Conservation (phyloP, 345 rosid species). For the Linum lewisii region DNA sequence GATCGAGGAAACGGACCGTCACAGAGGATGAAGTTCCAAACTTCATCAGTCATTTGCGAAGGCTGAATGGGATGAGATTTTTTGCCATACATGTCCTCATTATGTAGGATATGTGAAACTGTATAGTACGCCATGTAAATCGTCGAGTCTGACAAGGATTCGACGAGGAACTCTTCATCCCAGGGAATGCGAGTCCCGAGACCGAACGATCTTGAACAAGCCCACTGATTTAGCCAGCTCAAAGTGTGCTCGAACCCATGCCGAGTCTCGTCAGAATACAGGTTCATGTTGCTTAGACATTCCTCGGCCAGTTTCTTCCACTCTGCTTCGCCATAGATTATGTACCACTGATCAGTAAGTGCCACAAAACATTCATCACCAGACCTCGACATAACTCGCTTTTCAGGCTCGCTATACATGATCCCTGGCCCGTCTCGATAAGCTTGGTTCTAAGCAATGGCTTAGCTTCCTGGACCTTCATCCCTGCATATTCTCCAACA, state of each 20-base stretch:
- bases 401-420: constrained; percentile 93
- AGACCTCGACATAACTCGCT: constrained; percentile 83
- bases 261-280: constrained; percentile 71
- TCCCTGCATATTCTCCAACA: constrained; percentile 66
- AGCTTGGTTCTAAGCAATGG: constrained; percentile 61
- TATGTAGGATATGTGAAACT: constrained; percentile 70
- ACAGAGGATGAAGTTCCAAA: constrained; percentile 83
- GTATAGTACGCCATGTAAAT: constrained; percentile 93
- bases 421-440: constrained; percentile 65
- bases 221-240: constrained; percentile 97
- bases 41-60: constrained; percentile 76
- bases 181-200: constrained; percentile 96
- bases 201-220: constrained; percentile 96
- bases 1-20: constrained; percentile 58
- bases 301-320: constrained; percentile 75
- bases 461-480: constrained; percentile 72
- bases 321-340: constrained; percentile 76
- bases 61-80: constrained; percentile 40
- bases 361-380: constrained; percentile 67
- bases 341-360: constrained; percentile 96
- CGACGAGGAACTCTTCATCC: constrained; percentile 85
- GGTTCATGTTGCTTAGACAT: constrained; percentile 69
- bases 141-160: constrained; percentile 89
- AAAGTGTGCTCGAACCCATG: constrained; percentile 88
- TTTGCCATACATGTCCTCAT: constrained; percentile 65